Evolutionary conservation across 1,284 basidiomycete species (phyloP).

Genomic region (Sporisorium reilianum): DNA sequence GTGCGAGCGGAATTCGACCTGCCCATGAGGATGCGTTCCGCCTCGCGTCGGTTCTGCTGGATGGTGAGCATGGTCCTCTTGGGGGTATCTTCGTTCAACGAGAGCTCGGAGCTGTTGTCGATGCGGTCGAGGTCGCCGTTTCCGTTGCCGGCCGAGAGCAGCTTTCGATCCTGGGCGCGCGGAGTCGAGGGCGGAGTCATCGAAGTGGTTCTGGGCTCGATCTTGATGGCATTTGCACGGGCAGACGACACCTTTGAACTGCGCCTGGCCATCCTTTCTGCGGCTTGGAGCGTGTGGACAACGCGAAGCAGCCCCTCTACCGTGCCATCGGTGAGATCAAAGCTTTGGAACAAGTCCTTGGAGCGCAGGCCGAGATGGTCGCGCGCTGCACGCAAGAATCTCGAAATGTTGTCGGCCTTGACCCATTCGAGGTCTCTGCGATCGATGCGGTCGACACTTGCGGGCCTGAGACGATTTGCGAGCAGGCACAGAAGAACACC

Average conservation of each 20-base stretch:
- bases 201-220: conserved; percentile 42
- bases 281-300: conserved; percentile 52
- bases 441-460: conserved; percentile 50
- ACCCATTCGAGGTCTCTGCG: conserved; percentile 55
- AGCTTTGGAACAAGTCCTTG: conserved; percentile 57
- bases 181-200: conserved; percentile 49
- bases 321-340: conserved; percentile 56
- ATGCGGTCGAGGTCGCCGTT: conserved; percentile 39
- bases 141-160: conserved; percentile 30
- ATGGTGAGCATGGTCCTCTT: conserved; percentile 26
- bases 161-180: conserved; percentile 33
- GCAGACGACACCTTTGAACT: conserved; percentile 24
- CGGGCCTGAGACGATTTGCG: conserved; percentile 46
- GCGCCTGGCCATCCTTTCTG: conserved; percentile 32
- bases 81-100: conserved; percentile 33
- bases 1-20: too few species aligned
- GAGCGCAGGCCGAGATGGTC: conserved; percentile 56
- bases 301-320: conserved; percentile 55
- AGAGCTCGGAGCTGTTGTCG: conserved; percentile 33
- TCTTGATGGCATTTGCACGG: conserved; percentile 33
- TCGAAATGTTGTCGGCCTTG: conserved; percentile 56
- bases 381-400: conserved; percentile 54
- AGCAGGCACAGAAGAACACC: conserved; percentile 60
- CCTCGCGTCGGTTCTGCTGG: conserved; percentile 46
- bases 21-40: conserved; percentile 50